Base-by-base conservation (phyloP, 352 stramenopile genomes). In the Globisporangium apiculatum region DNA sequence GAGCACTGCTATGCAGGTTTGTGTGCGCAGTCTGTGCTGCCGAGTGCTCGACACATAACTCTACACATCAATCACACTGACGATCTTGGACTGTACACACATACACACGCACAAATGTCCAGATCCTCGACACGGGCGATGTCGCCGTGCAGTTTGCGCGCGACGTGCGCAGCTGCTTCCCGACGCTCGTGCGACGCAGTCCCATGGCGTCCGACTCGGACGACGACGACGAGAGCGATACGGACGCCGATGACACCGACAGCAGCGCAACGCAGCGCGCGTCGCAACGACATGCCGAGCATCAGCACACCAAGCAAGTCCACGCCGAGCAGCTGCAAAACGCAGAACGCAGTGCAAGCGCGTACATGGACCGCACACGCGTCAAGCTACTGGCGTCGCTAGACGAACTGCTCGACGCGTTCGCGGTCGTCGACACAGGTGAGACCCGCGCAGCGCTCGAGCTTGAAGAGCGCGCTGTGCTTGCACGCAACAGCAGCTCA, bases 101-200 rank as follows among this genome's bases (percentile, higher is more conserved):
- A 31, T 31, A 31, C 24, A 3, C 24, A 31, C 24, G 24, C 24
- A 31, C 24, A 31, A 31, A 4, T 49, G 18, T 40, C 4, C 8
- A 88, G 59, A 62, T 88, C 31, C 53, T 91, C 17, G 79, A 88
- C 50, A 67, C 83, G 17, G 82, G 82, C 31, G 79, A 88, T 58
- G 53, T 69, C 42, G 77, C 79, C 1, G 74, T 73, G 35, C 65
- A 73, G 5, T 79, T 91, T 24, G 57, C 82, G 7, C 68, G 74
- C 24, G 73, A 80, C 40, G 66, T 86, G 40, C 67, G 70, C 51
- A 66, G 67, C 15, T 89, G 79, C 51, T 91, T 91, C 59, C 82
- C 82, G 4, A 86, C 67, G 40, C 60, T 91, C 14, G 74, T 89
- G 61, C 72, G 74, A 36, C 66, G 62, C 50, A 86, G 72, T 53